phyloP scores from a whole-genome alignment of 768 basidiomycete genomes.

The Russula vinacea region DNA sequence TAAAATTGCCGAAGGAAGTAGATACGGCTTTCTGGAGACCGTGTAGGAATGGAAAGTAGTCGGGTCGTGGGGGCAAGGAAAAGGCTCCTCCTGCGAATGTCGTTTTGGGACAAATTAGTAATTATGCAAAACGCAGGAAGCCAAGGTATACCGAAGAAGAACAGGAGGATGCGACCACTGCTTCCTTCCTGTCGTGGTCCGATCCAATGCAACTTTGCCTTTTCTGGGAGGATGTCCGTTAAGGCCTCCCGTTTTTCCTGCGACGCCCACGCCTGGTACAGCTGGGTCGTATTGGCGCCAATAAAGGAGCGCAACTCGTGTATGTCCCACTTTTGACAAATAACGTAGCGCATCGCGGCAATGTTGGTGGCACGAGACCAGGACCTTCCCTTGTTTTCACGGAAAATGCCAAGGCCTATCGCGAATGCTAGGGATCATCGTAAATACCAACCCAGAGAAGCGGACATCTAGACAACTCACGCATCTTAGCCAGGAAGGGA shows the following conservation, averaged over 20 bases:
- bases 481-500: neutral
- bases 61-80: neutral
- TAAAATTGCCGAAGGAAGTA: slow-evolving; percentile 3
- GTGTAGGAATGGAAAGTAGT: slow-evolving; percentile 1
- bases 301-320: slow-evolving; percentile 1
- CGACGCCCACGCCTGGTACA: slow-evolving; percentile 3
- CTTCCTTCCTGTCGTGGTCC: slow-evolving; percentile 14
- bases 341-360: slow-evolving; percentile 1
- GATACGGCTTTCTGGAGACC: slow-evolving; percentile 1
- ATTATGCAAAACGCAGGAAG: too few relatives aligned
- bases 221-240: slow-evolving; percentile 7
- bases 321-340: slow-evolving; percentile 4
- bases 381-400: slow-evolving; percentile 10
- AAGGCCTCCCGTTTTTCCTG: slow-evolving; percentile 3
- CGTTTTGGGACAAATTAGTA: neutral
- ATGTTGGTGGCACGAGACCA: slow-evolving; percentile 10
- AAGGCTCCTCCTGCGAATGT: slow-evolving; percentile 10
- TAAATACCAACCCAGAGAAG: neutral
- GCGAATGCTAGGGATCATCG: slow-evolving; percentile 14
- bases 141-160: slow-evolving; percentile 3
- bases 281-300: slow-evolving; percentile 1
- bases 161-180: slow-evolving; percentile 11
- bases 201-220: slow-evolving; percentile 18
- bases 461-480: neutral
- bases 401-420: slow-evolving; percentile 13